phyloP scores from a whole-genome alignment of 1,284 basidiomycete genomes.

The Papiliotrema nemorosa region DNA sequence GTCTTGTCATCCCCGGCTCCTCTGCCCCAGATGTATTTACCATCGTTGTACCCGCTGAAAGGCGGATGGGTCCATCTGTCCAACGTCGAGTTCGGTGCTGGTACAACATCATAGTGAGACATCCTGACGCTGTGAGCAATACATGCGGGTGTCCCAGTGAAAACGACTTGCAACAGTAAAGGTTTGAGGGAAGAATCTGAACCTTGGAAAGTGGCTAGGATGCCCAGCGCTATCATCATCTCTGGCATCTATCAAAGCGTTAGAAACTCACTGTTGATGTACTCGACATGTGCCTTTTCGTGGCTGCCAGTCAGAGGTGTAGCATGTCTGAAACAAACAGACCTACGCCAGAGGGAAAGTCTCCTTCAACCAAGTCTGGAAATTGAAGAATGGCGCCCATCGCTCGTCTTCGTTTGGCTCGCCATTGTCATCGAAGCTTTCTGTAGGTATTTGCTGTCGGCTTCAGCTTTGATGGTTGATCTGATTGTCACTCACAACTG shows the following conservation, averaged over 20 bases:
- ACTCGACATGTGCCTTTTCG: slow-evolving; percentile 40
- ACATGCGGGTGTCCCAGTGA: too few relatives aligned
- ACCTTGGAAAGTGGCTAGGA: slow-evolving; percentile 52
- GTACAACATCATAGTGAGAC: slow-evolving; percentile 50
- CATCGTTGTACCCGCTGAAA: slow-evolving; percentile 46
- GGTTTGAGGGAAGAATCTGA: slow-evolving; percentile 52
- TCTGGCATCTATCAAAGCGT: not conserved
- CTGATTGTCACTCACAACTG: slow-evolving; percentile 35
- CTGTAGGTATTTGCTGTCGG: slow-evolving; percentile 39
- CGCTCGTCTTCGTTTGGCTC: slow-evolving; percentile 45
- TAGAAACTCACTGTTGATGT: slow-evolving; percentile 49
- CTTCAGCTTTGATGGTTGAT: not conserved
- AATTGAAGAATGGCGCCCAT: slow-evolving; percentile 47
- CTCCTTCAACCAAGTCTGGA: slow-evolving; percentile 40
- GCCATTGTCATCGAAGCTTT: slow-evolving; percentile 47
- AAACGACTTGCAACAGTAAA: slow-evolving; percentile 35
- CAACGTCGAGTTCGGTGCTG: slow-evolving; percentile 39
- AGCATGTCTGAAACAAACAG: not conserved
- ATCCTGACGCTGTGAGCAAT: slow-evolving; percentile 11
- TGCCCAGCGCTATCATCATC: slow-evolving; percentile 43
- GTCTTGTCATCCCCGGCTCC: slow-evolving; percentile 48
- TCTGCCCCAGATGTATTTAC: slow-evolving; percentile 45
- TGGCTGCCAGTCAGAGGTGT: slow-evolving; percentile 12
- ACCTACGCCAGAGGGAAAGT: slow-evolving; percentile 41
- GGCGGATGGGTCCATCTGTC: slow-evolving; percentile 47